Base-by-base conservation (phyloP, 176 grass and related monocot species). In the Saccharum officinarum region DNA sequence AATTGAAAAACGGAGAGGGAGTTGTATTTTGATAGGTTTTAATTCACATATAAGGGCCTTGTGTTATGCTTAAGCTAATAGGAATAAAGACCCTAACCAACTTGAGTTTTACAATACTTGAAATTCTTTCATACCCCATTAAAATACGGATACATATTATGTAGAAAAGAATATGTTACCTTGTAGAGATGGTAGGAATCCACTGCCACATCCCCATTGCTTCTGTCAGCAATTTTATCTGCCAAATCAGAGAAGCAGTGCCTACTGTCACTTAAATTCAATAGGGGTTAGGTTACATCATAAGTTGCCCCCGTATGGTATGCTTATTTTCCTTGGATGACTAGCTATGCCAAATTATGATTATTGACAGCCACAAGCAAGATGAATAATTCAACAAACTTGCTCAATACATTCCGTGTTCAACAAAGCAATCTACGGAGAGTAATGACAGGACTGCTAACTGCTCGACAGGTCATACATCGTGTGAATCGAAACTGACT, bases 121-220 rank as follows among this genome's bases (percentile, higher is more conserved):
- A 25, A 60, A 61, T 61, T 61, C n/a, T 61, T 10, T 23, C 3
- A 25, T 4, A 71, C 14, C 13, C 12, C 64, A 77, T 10, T 37
- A 22, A 72, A 54, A 60, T 60, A 7, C 5, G 2, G n/a, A 72
- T 14, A 72, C 10, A 52, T 52, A 52, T 17, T 46, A 16, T 7
- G 16, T 7, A 18, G 50, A 54, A 54, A 18, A 20, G 6, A 20
- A 18, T 18, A 52, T 52, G 6, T 52, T 72, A 91, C 92, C 92
- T 89, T 91, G 68, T 94, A 89, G 40, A 77, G 83, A 84, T 89
- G 89, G 49, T 87, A 94, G 13, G 86, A 94, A 39, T 91, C 83
- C 7, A 80, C 83, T 14, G 92, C 92, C 30, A 94, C 80, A 67
- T 94, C 89, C 23, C 89, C 92, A 2, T 91, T 94, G 69, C 92